These are phyloP conservation scores for Acacia melanoxylon DNA, from an alignment of 306 rosid species.

Conservation along the genomic window DNA sequence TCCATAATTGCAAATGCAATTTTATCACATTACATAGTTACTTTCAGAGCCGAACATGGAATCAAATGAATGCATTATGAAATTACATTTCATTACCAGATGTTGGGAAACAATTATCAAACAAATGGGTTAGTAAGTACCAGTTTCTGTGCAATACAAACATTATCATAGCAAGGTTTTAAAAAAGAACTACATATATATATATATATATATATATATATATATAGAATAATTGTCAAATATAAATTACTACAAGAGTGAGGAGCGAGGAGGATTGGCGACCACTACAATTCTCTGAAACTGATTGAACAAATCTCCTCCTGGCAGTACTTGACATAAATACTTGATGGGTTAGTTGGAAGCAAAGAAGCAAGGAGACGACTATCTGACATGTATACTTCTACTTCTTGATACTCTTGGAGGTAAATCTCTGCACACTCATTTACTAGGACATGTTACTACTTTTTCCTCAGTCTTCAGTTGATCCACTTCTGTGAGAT, in stretches of 20 bases:
- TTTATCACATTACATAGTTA: neutral
- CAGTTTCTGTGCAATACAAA: slow-evolving; percentile 32
- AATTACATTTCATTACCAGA: slow-evolving; percentile 40
- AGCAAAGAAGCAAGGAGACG: slow-evolving; percentile 16
- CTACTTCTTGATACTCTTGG: slow-evolving; percentile 30
- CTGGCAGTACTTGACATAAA: slow-evolving; percentile 25
- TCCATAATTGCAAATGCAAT: slow-evolving; percentile 29
- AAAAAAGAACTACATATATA: slow-evolving; percentile 26
- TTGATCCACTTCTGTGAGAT: slow-evolving; percentile 56
- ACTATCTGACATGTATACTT: slow-evolving; percentile 20
- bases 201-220: neutral
- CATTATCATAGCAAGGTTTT: slow-evolving; percentile 15
- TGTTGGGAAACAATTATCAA: slow-evolving; percentile 41
- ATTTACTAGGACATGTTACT: slow-evolving; percentile 23
- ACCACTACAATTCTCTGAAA: slow-evolving; percentile 14
- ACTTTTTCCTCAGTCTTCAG: slow-evolving; percentile 51
- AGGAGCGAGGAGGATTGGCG: slow-evolving; percentile 14
- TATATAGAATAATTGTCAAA: slow-evolving; percentile 21
- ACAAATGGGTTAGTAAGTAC: slow-evolving; percentile 53
- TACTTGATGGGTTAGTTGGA: slow-evolving; percentile 39
- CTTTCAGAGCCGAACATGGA: neutral
- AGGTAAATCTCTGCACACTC: slow-evolving; percentile 34
- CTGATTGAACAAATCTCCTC: slow-evolving; percentile 26
- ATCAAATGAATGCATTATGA: slow-evolving; percentile 20
- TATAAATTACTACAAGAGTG: slow-evolving; percentile 30